phyloP scores from a whole-genome alignment of 345 rosid genomes.

The Sonneratia caseolaris region DNA sequence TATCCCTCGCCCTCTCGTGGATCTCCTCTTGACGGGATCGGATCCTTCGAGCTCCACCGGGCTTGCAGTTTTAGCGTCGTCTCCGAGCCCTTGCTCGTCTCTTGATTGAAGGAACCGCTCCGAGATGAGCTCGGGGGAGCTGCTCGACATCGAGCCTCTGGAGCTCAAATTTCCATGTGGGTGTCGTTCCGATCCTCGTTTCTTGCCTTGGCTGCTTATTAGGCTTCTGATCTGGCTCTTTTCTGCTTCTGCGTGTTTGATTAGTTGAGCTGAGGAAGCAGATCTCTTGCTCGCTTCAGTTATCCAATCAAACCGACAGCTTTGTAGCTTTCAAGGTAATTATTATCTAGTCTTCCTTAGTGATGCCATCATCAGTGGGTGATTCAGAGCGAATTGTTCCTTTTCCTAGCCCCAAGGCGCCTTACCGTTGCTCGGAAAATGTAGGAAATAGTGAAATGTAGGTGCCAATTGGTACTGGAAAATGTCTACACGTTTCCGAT shows the following conservation, averaged over 20 bases:
- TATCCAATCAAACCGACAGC: background rate
- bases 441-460: background rate
- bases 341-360: background rate
- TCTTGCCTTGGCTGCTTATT: conserved; percentile 5
- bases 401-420: background rate
- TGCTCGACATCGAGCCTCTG: conserved; percentile 61
- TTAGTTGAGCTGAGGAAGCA: conserved; percentile 2
- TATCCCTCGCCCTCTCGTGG: too few relatives aligned
- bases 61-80: too few relatives aligned
- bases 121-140: conserved; percentile 54
- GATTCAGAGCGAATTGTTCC: background rate
- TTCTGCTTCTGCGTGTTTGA: background rate
- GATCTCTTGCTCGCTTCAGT: background rate
- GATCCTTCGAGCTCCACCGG: too few relatives aligned
- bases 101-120: background rate
- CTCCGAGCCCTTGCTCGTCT: background rate
- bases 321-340: background rate
- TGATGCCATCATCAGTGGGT: background rate
- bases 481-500: background rate
- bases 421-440: background rate
- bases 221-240: background rate
- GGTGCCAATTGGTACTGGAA: background rate
- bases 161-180: conserved; percentile 73
- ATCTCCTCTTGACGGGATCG: too few relatives aligned
- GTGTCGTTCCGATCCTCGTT: conserved; percentile 7